These are phyloP conservation scores for Amanita rubescens DNA, from an alignment of 768 basidiomycete species.

Conservation along the genomic window DNA sequence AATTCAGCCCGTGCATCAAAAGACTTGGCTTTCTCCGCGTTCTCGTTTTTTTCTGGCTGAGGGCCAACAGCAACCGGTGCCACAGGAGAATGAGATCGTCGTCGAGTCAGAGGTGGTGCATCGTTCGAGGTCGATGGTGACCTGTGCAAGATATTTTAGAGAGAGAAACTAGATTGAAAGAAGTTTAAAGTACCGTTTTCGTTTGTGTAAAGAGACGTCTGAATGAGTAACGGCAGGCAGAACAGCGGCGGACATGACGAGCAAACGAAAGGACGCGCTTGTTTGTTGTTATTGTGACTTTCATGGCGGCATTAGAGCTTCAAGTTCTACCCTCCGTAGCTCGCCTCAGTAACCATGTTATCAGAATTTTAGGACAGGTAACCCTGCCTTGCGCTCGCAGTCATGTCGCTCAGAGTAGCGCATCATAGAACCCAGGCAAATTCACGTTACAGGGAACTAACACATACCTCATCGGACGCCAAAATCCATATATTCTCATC, in stretches of 20 bases:
- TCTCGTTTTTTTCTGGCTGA: conserved; percentile 55
- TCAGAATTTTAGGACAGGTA: conserved; percentile 74
- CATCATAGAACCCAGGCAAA: conserved; percentile 71
- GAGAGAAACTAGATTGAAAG: neutral
- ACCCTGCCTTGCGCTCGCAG: neutral
- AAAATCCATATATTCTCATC: conserved; percentile 68
- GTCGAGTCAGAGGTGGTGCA: conserved; percentile 36
- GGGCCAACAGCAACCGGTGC: conserved; percentile 21
- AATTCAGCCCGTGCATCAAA: conserved; percentile 83
- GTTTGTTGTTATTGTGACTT: conserved; percentile 16
- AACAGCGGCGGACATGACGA: conserved; percentile 34
- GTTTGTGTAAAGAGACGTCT: conserved; percentile 32
- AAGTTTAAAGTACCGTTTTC: conserved; percentile 35
- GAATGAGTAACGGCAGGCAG: conserved; percentile 20
- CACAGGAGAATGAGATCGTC: conserved; percentile 38
- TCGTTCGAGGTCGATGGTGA: conserved; percentile 30
- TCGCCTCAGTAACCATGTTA: conserved; percentile 51
- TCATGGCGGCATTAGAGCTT: conserved; percentile 7
- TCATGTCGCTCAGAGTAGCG: neutral
- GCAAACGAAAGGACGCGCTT: conserved; percentile 8
- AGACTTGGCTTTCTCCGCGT: conserved; percentile 29
- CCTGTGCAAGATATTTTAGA: neutral
- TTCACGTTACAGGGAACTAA: conserved; percentile 92
- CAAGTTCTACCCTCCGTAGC: neutral
- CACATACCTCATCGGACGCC: conserved; percentile 73